A percentile compares a stretch with the other conserved stretches of the same genome.
Evolutionary conservation across 2,329 filamentous ascomycete species (phyloP).

Genomic region (Alternaria sp.): DNA sequence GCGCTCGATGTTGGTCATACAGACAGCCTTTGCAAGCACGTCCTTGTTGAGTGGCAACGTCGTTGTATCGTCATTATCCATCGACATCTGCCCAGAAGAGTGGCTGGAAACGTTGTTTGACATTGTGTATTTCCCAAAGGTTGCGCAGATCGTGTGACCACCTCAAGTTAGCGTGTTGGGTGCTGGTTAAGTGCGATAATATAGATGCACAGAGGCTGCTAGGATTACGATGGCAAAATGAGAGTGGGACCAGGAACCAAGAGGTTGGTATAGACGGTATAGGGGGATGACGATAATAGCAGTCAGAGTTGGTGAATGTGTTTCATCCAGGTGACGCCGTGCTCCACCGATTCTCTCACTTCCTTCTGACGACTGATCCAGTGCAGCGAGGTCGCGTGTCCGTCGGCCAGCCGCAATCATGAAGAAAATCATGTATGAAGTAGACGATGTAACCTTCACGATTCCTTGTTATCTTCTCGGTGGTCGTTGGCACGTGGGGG

Average conservation of each 20-base stretch:
- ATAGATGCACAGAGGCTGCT: no score
- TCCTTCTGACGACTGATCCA: not conserved
- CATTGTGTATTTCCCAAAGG: no score
- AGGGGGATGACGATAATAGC: not conserved
- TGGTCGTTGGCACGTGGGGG: no score
- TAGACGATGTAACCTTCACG: not conserved
- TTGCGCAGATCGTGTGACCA: not conserved
- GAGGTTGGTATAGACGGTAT: not conserved
- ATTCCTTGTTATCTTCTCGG: rapidly evolving
- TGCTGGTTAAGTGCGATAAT: not conserved
- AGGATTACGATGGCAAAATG: not conserved
- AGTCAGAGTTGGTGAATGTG: not conserved
- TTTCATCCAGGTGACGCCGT: not conserved
- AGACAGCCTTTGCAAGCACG: not conserved
- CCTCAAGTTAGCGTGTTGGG: not conserved
- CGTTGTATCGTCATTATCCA: not conserved
- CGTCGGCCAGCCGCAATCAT: not conserved
- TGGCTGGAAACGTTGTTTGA: not conserved
- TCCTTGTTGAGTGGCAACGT: not conserved
- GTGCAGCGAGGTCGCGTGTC: not conserved
- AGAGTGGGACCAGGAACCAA: not conserved
- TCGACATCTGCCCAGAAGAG: not conserved
- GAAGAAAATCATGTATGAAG: not conserved
- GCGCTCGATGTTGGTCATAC: slow-evolving; percentile 5
- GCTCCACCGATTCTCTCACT: not conserved